A percentile compares a stretch with the other conserved stretches of the same genome.
These are phyloP conservation scores for Claviceps pusilla DNA, from an alignment of 2,329 filamentous ascomycete genomes.

Conservation along the genomic window DNA sequence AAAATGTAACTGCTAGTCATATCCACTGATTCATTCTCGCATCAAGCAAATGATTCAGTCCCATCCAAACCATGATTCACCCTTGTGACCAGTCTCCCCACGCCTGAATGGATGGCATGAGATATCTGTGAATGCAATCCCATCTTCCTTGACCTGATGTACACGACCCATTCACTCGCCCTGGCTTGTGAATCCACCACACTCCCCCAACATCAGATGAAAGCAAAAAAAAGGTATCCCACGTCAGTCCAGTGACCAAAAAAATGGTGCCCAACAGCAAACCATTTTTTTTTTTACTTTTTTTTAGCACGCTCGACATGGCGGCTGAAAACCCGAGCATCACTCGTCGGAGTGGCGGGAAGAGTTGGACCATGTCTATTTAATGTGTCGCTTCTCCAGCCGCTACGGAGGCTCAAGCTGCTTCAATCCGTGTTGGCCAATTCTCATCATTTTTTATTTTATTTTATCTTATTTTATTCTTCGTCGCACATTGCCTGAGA, in stretches of 20 bases:
- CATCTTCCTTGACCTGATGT: not conserved
- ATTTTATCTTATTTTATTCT: too few relatives aligned
- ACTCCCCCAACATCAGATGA: not conserved
- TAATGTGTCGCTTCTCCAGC: not conserved
- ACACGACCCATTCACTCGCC: not conserved
- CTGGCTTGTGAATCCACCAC: not conserved
- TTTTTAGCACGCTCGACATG: too few relatives aligned
- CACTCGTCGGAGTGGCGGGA: not conserved
- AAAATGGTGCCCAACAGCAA: not conserved
- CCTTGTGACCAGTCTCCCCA: too few relatives aligned
- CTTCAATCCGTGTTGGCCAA: not conserved
- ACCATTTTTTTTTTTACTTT: not conserved
- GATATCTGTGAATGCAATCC: not conserved
- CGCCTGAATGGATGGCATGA: not conserved
- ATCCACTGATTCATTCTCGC: too few relatives aligned
- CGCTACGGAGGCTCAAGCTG: not conserved
- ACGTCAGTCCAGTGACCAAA: not conserved
- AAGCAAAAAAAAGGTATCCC: not conserved
- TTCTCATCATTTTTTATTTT: not conserved
- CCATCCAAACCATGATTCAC: not conserved
- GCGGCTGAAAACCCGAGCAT: not conserved
- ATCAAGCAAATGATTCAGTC: not conserved
- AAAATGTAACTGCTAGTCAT: too few relatives aligned
- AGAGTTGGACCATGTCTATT: not conserved
- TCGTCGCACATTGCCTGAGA: not conserved